Conservation (phyloP, 257 asterid species). For the Gentiana dahurica region DNA sequence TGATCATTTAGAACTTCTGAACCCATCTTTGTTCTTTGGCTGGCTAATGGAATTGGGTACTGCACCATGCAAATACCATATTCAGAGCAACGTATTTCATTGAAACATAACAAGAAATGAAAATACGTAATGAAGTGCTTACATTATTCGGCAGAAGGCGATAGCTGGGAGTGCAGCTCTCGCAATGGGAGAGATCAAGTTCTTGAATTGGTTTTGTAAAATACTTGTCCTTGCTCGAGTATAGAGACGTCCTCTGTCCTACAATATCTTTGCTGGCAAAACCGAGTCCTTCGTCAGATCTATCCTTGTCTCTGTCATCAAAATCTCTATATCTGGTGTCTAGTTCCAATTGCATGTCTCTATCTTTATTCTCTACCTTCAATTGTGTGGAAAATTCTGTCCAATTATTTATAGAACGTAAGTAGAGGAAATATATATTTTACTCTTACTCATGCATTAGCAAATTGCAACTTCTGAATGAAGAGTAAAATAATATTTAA, state of each 20-base stretch:
- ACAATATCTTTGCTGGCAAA: conserved; percentile 34
- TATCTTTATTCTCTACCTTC: conserved; percentile 44
- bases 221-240: conserved; percentile 65
- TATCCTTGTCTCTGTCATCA: conserved; percentile 51
- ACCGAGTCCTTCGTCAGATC: conserved; percentile 41
- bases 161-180: conserved; percentile 89
- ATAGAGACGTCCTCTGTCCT: conserved; percentile 51
- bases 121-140: conserved; percentile 17
- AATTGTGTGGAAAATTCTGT: conserved; percentile 27
- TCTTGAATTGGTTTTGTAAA: conserved; percentile 77
- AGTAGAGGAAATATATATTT: too few species aligned
- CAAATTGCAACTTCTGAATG: too few species aligned
- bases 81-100: conserved; percentile 10
- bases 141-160: conserved; percentile 88
- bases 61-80: conserved; percentile 28
- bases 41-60: conserved; percentile 80
- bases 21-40: conserved; percentile 64
- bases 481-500: too few species aligned
- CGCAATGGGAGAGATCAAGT: conserved; percentile 85
- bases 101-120: conserved; percentile 11
- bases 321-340: conserved; percentile 42
- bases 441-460: too few species aligned
- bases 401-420: conserved; percentile 33
- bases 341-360: conserved; percentile 33
- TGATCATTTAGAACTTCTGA: conserved; percentile 70